Evolutionary conservation across 345 rosid species (phyloP), one percentile per base, ranked within the genome.

Genomic region (Eucalyptus shirleyi): DNA sequence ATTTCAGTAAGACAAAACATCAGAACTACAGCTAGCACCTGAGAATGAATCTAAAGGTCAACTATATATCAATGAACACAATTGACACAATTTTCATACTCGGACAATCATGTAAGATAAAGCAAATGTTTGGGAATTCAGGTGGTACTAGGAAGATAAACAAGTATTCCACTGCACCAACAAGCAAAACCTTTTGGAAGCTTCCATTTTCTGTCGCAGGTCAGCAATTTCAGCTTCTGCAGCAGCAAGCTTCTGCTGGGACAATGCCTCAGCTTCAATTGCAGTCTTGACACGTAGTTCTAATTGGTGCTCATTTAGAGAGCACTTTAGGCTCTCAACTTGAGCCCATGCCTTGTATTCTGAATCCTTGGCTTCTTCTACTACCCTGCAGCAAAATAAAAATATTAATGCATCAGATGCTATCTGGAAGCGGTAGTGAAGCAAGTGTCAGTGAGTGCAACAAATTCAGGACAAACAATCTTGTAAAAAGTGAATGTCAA

Each of bases 191-290:
- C 99, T 95, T 94, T 93, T 98, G 88, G 96, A 94, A 92, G 93
- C 94, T 89, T 98, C 98, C 90, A 95, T 92, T 89, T 93, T 96
- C 93, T 95, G 99, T 91, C 98, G 95, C 93, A 95, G 90, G 88
- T 97, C 99, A 92, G 98, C 98, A 95, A 98, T 96, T 93, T 97
- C 99, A 88, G 99, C 99, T 94, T 98, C 99, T 34, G 99, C 98
- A 92, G 99, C 95, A 90, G 99, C 99, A 90, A 98, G 93, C 93
- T 90, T 94, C 91, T 97, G 99, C 91, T 98, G 99, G 88, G 99
- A 96, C 86, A 93, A 89, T 62, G 99, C 99, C 92, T 98, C 99
- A 86, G 99, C 99, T 94, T 97, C 99, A 92, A 95, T 98, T 88
- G 99, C 99, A 49, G 93, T 94, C 95, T 98, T 98, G 62, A 98